These are phyloP conservation scores for Graphium sp. DNA, from an alignment of 2,329 filamentous ascomycete genomes.

Conservation along the genomic window DNA sequence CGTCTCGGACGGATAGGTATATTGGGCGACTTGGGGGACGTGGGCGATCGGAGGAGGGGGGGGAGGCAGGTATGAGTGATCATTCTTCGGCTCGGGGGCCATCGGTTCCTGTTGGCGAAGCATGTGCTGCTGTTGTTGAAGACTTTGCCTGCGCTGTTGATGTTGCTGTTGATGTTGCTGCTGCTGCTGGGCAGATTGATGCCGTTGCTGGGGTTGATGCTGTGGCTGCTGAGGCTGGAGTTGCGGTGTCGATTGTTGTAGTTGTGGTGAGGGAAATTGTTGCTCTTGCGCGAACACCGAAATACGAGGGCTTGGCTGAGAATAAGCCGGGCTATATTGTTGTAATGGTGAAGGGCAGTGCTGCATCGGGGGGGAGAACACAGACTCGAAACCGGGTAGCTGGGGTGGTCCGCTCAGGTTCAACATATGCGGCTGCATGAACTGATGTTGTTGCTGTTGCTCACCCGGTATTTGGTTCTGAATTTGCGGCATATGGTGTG, in stretches of 20 bases:
- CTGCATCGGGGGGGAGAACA: too few relatives aligned
- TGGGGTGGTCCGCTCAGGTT: too few relatives aligned
- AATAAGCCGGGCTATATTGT: too few relatives aligned
- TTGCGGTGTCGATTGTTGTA: conserved; percentile 4
- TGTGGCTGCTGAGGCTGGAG: conserved; percentile 5
- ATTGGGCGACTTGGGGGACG: conserved; percentile 5
- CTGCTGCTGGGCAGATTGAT: conserved; percentile 1
- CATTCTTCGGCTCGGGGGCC: conserved; percentile 1
- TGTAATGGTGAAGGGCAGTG: too few relatives aligned
- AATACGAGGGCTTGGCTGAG: too few relatives aligned
- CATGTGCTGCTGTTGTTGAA: conserved; percentile 6
- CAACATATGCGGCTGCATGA: conserved; percentile 6
- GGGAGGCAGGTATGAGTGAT: conserved; percentile 2
- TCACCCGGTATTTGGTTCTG: conserved; percentile 14
- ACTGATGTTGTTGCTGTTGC: conserved; percentile 11
- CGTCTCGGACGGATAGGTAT: conserved; percentile 8
- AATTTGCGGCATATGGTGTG: too few relatives aligned
- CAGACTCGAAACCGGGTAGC: too few relatives aligned
- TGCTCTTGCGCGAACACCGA: too few relatives aligned
- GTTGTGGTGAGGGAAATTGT: not conserved
- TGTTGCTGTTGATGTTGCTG: conserved; percentile 8
- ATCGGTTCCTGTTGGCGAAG: conserved; percentile 5
- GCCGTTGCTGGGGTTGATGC: conserved; percentile 5
- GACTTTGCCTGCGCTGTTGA: conserved; percentile 6
- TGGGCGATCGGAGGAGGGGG: conserved; percentile 7